Conservation (phyloP, 768 basidiomycete species). For the Clavaria fumosa region DNA sequence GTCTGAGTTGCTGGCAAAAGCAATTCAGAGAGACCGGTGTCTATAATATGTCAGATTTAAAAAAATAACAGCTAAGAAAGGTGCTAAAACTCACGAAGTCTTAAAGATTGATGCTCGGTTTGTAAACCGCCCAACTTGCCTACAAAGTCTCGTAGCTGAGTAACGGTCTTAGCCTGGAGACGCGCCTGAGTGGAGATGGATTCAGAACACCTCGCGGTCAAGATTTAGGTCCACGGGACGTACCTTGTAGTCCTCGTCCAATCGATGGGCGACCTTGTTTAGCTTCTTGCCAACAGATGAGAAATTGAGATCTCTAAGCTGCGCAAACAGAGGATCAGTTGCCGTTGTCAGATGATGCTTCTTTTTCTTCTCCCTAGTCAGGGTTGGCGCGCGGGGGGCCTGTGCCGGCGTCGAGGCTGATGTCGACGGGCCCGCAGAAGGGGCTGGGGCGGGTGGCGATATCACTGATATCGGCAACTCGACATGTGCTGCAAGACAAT, state of each 20-base stretch:
- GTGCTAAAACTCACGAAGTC: slow-evolving; percentile 53
- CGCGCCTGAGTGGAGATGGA: slow-evolving; percentile 37
- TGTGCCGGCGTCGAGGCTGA: slow-evolving; percentile 23
- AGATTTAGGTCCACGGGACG: background rate
- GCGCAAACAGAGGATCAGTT: slow-evolving; percentile 67
- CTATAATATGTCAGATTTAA: slow-evolving; percentile 32
- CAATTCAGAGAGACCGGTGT: slow-evolving; percentile 89
- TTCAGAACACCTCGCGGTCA: slow-evolving; percentile 3
- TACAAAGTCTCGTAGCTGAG: slow-evolving; percentile 88
- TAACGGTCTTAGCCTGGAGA: slow-evolving; percentile 78
- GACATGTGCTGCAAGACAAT: slow-evolving; percentile 41
- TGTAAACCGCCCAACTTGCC: slow-evolving; percentile 88
- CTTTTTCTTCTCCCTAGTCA: slow-evolving; percentile 72
- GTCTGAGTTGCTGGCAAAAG: slow-evolving; percentile 73
- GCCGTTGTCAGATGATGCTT: slow-evolving; percentile 71
- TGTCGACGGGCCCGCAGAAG: slow-evolving; percentile 24
- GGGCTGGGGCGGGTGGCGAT: slow-evolving; percentile 35
- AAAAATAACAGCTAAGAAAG: slow-evolving; percentile 4
- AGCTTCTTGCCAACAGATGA: slow-evolving; percentile 72
- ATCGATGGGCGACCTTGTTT: slow-evolving; percentile 62
- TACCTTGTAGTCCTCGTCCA: slow-evolving; percentile 91
- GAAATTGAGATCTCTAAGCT: slow-evolving; percentile 86
- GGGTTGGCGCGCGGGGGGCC: slow-evolving; percentile 28
- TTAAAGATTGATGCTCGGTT: slow-evolving; percentile 76
- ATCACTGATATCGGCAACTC: slow-evolving; percentile 66